These are phyloP conservation scores for Tetrahymena thermophila DNA, from an alignment of 73 alveolate species.

Conservation along the genomic window DNA sequence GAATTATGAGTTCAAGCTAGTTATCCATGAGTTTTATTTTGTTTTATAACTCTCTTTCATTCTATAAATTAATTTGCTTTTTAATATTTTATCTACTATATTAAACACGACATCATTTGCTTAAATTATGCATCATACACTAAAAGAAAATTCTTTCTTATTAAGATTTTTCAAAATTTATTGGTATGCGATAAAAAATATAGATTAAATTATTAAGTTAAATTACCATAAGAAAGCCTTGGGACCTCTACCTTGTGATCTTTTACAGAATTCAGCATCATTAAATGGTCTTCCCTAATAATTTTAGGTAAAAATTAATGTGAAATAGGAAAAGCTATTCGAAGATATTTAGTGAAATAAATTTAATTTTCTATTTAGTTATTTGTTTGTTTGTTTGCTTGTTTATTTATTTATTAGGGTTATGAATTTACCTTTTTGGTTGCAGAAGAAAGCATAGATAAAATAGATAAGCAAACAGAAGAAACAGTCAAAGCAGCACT, in stretches of 20 bases:
- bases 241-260: conserved; percentile 73
- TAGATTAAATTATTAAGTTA: neutral
- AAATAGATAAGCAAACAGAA: conserved; percentile 78
- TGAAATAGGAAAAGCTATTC: neutral
- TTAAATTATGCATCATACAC: no score
- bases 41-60: no score
- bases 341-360: neutral
- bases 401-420: no score
- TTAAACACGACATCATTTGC: no score
- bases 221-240: conserved; percentile 65
- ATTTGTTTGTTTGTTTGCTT: neutral
- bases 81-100: no score
- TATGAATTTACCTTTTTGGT: conserved; percentile 39
- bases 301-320: neutral
- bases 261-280: conserved; percentile 54
- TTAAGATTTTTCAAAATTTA: neutral
- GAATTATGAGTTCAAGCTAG: no score
- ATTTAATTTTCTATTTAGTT: neutral
- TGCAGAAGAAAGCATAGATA: conserved; percentile 85
- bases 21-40: no score
- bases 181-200: neutral
- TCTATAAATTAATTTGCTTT: no score
- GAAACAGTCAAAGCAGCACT: conserved; percentile 89
- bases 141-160: neutral
- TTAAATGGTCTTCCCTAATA: conserved; percentile 59